phyloP scores from a whole-genome alignment of 805 yeast species.

The Candida quercuum region DNA sequence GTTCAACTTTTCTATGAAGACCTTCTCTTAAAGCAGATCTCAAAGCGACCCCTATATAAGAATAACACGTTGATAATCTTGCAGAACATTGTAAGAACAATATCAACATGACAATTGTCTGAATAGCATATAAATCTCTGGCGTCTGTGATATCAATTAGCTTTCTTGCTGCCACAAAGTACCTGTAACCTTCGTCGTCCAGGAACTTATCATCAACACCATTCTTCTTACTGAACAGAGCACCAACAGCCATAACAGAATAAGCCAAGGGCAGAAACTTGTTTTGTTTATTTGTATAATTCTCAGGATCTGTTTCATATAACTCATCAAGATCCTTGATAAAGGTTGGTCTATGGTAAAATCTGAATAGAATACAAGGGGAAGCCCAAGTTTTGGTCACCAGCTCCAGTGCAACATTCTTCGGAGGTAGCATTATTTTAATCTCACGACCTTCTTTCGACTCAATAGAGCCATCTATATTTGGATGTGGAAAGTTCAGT shows the following conservation, averaged over 20 bases:
- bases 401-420: conserved; percentile 63
- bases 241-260: conserved; percentile 86
- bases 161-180: conserved; percentile 81
- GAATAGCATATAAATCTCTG: conserved; percentile 75
- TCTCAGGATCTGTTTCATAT: conserved; percentile 67
- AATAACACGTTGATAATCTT: conserved; percentile 80
- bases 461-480: conserved; percentile 34
- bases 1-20: conserved; percentile 62
- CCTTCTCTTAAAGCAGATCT: conserved; percentile 85
- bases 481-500: conserved; percentile 21
- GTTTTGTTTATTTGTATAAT: conserved; percentile 67
- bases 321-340: conserved; percentile 68
- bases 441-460: conserved; percentile 40
- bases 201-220: conserved; percentile 29
- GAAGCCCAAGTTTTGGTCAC: conserved; percentile 77
- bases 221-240: conserved; percentile 56
- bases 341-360: conserved; percentile 81
- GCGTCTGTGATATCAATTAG: conserved; percentile 84
- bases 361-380: conserved; percentile 80
- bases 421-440: conserved; percentile 66
- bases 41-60: conserved; percentile 85
- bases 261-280: conserved; percentile 75
- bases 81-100: conserved; percentile 88
- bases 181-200: conserved; percentile 77
- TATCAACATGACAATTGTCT: conserved; percentile 81